Percentiles rank a stretch among this genome's conserved stretches.
Conservation (phyloP, 2,329 filamentous ascomycete genomes). For the Microsporum ferrugineum region DNA sequence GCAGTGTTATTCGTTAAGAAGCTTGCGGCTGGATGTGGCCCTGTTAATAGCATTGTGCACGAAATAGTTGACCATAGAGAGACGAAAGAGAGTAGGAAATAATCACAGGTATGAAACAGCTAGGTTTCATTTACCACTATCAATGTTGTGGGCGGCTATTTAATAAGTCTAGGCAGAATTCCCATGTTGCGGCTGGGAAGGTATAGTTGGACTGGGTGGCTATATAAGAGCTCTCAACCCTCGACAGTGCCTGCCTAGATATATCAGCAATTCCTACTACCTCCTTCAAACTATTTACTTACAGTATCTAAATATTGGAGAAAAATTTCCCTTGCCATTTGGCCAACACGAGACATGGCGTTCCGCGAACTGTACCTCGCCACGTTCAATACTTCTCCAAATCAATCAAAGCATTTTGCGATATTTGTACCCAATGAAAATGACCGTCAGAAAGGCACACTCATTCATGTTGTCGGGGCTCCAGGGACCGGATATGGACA, state of each 20-base stretch:
- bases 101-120: neutral
- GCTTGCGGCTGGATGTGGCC: neutral
- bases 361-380: neutral
- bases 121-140: neutral
- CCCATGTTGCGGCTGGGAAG: neutral
- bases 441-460: neutral
- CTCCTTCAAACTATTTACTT: neutral
- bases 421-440: neutral
- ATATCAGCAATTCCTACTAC: neutral
- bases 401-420: neutral
- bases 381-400: neutral
- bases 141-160: neutral
- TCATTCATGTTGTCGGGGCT: neutral
- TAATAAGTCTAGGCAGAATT: neutral
- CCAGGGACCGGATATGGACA: neutral
- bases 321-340: neutral
- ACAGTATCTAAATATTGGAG: no score
- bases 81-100: neutral
- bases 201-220: no score
- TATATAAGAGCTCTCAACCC: neutral
- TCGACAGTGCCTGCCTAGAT: neutral
- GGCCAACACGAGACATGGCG: neutral
- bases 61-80: neutral
- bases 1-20: neutral
- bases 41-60: neutral